Conservation (phyloP, 1,139 yeast species). For the Nakaseomyces sp. region DNA sequence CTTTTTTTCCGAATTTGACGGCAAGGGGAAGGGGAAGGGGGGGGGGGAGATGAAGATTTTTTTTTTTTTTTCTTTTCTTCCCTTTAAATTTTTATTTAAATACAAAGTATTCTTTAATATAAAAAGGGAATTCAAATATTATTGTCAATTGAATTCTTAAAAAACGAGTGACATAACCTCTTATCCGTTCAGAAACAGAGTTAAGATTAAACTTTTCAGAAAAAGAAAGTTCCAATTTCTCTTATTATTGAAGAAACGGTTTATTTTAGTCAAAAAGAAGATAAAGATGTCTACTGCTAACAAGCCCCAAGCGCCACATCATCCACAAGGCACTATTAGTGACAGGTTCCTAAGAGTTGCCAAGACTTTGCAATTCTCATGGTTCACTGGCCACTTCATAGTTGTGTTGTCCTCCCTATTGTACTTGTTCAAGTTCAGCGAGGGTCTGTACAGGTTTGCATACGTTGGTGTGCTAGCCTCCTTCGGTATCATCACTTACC, state of each 20-base stretch:
- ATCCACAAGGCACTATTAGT: constrained; percentile 25
- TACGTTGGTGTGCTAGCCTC: constrained; percentile 61
- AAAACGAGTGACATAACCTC: no score
- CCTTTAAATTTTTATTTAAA: no score
- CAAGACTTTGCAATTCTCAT: constrained; percentile 30
- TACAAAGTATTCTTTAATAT: no score
- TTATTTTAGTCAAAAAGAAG: constrained; percentile 2
- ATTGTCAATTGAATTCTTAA: no score
- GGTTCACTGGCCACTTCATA: constrained; percentile 54
- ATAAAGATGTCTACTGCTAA: background rate
- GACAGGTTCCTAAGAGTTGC: constrained; percentile 18
- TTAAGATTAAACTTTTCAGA: no score
- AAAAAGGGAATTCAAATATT: no score
- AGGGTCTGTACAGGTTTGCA: constrained; percentile 48
- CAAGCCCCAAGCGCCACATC: constrained; percentile 1
- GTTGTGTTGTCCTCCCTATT: constrained; percentile 50
- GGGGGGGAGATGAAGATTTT: no score
- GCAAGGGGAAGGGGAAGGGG: no score
- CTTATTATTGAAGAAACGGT: background rate
- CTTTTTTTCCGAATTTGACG: background rate
- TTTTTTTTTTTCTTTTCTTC: no score
- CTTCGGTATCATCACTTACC: constrained; percentile 69
- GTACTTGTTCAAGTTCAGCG: constrained; percentile 43
- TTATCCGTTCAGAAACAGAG: no score
- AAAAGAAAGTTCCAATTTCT: background rate